These are phyloP conservation scores for Jatropha multifida DNA, from an alignment of 441 rosid species.

Conservation along the genomic window DNA sequence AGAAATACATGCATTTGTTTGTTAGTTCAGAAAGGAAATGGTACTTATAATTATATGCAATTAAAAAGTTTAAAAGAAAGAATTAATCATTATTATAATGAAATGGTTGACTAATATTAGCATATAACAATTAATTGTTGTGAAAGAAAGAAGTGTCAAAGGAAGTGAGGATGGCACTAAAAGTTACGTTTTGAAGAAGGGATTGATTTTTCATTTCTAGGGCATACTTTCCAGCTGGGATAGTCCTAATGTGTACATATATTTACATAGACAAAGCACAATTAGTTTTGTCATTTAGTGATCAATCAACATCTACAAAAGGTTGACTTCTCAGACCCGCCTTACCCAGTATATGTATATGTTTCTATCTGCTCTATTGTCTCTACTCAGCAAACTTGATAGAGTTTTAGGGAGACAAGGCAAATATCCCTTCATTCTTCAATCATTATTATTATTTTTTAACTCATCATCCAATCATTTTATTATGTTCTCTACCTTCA, in stretches of 20 bases:
- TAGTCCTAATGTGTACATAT: neutral
- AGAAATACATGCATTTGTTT: neutral
- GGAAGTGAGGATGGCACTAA: conserved; percentile 27
- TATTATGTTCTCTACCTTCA: too few species aligned
- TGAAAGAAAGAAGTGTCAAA: neutral
- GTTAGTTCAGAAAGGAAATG: conserved; percentile 17
- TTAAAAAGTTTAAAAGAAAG: too few species aligned
- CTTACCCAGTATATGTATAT: neutral
- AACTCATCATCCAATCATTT: neutral
- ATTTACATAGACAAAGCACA: neutral
- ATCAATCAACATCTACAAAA: neutral
- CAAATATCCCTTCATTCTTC: neutral
- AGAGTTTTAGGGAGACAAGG: conserved; percentile 10
- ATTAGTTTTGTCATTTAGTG: neutral
- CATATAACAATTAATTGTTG: neutral
- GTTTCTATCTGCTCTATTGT: neutral
- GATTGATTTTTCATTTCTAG: neutral
- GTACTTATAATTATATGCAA: neutral
- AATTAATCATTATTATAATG: too few species aligned
- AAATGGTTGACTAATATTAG: too few species aligned
- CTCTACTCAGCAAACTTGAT: neutral
- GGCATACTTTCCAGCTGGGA: conserved; percentile 15
- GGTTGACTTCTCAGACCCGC: neutral
- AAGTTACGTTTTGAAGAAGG: conserved; percentile 27
- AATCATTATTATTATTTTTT: neutral